phyloP scores from a whole-genome alignment of 176 grass and related monocot species.

The Pharus latifolius region DNA sequence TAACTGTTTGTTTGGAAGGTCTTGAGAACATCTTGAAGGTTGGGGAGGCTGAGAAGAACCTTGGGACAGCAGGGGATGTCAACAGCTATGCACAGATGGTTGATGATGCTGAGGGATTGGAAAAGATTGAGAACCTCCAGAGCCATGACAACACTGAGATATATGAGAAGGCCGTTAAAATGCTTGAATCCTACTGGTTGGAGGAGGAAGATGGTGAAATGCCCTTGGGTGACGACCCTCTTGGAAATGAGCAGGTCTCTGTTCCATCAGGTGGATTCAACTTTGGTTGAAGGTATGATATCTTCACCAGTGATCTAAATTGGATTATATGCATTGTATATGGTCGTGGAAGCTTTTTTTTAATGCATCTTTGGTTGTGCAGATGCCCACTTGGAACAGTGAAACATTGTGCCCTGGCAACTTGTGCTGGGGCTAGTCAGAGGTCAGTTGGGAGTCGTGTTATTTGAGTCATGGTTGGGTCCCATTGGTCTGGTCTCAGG shows the following conservation, averaged over 20 bases:
- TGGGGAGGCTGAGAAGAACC: constrained; percentile 66
- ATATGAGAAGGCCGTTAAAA: constrained; percentile 92
- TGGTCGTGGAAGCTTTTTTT: background rate
- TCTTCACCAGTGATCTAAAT: background rate
- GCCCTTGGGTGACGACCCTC: constrained; percentile 37
- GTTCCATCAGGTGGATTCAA: constrained; percentile 73
- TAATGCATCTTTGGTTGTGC: constrained; percentile 20
- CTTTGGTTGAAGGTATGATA: constrained; percentile 54
- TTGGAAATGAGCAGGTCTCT: constrained; percentile 45
- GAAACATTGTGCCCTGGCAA: constrained; percentile 41
- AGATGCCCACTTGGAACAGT: constrained; percentile 28
- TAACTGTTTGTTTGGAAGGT: constrained; percentile 83
- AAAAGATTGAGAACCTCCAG: constrained; percentile 97
- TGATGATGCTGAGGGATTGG: constrained; percentile 86
- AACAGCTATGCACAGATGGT: constrained; percentile 72
- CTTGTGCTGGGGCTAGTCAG: constrained; percentile 38
- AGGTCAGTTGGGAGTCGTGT: constrained; percentile 50
- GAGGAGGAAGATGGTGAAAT: constrained; percentile 74
- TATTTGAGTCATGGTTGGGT: constrained; percentile 46
- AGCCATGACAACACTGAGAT: constrained; percentile 91
- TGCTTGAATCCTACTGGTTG: constrained; percentile 78
- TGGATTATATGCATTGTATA: background rate
- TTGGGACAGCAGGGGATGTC: constrained; percentile 44
- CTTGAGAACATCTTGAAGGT: constrained; percentile 88
- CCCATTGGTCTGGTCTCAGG: constrained; percentile 46